Conservation (phyloP, 1,139 yeast genomes). For the Sugiyamaella sp. region DNA sequence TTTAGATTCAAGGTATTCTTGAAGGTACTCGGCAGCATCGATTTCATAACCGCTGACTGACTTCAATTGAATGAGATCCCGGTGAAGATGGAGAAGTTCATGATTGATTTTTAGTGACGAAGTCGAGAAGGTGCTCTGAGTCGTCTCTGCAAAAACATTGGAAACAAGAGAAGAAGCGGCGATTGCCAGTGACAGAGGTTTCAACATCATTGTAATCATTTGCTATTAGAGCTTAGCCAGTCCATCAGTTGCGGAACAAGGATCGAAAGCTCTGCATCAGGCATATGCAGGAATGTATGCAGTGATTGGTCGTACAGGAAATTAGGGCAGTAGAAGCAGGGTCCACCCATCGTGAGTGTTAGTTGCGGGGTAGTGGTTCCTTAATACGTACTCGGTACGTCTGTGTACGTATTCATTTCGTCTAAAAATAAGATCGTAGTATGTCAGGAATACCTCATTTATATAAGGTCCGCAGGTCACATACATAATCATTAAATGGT, state of each 20-base stretch:
- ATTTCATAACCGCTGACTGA: conserved; percentile 43
- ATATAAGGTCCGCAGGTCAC: no score
- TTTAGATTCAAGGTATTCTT: conserved; percentile 44
- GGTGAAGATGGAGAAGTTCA: conserved; percentile 40
- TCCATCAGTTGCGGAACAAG: neutral
- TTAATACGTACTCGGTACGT: no score
- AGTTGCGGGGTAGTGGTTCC: no score
- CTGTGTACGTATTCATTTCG: no score
- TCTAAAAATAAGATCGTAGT: no score
- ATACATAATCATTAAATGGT: no score
- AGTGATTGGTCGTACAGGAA: no score
- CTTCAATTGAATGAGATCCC: conserved; percentile 44
- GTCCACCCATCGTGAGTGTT: no score
- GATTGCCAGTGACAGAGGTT: neutral
- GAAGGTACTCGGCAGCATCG: conserved; percentile 43
- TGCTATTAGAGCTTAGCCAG: no score
- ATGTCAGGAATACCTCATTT: no score
- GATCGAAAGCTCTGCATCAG: neutral
- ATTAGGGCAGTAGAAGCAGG: no score
- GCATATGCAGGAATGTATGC: no score
- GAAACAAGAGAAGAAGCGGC: neutral
- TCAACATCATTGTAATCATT: neutral
- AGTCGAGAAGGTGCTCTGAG: conserved; percentile 4
- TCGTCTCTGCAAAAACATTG: neutral
- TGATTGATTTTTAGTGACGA: conserved; percentile 1